Evolutionary conservation across 768 basidiomycete genomes (phyloP), one percentile per base, ranked within the genome.

Genomic region (Mycena chlorophos): DNA sequence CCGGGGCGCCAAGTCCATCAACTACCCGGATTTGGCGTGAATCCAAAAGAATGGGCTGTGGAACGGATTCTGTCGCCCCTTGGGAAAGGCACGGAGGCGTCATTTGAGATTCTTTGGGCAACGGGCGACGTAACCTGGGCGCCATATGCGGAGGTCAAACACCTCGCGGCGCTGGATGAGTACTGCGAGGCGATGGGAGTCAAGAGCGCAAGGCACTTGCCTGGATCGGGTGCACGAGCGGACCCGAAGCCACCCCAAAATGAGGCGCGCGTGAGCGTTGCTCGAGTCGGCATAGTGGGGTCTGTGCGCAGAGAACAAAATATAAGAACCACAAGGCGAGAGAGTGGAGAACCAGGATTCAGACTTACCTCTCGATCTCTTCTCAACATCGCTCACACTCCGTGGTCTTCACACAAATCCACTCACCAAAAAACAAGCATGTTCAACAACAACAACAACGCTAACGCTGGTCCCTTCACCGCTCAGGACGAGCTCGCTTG

Each of bases 11-110:
- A 65, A 8, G 2, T 48, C 3, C 40, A 49, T 14, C 54, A 54
- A 17, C 20, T 57, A 3, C 62, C 64, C n/a, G 65, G 66, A 14
- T 66, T 65, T 31, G 65, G 65, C 0, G 49, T 13, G 2, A 28
- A 43, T 0, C 22, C 52, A n/a, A 54, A 47, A 5, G 52, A 54
- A 38, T 54, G 52, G 52, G 42, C 52, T 4, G 43, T 54, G 25
- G 52, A 47, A 16, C 30, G 27, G 19, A 54, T 54, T 4, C 3
- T 54, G 3, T 37, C 52, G 1, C 52, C 45, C 16, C 28, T 30
- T 14, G 51, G 51, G 17, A 53, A 53, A 34, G 52, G 52, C 19
- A 43, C 42, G 13, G 52, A 53, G n/a, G 52, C 52, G 19, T 28
- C 26, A 14, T 53, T 53, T 20, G 52, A 53, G 20, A 37, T 53